Base-by-base conservation (phyloP, 139 green algal species). In the Chlamydomonas sphaeroides region DNA sequence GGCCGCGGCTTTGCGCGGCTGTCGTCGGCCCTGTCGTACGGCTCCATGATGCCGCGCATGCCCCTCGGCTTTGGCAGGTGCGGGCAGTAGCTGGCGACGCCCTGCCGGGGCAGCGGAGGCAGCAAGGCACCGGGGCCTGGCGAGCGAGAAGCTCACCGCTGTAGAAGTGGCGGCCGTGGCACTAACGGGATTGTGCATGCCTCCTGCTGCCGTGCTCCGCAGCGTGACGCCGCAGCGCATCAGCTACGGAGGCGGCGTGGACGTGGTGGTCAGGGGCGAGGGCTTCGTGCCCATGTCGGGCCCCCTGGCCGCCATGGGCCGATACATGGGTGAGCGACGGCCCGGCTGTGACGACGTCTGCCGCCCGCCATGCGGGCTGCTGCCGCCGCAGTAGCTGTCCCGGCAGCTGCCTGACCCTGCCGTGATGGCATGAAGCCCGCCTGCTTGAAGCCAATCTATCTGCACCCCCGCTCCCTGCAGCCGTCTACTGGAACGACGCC, bases 61-160 rank as follows among this genome's bases (percentile, higher is more conserved):
- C 70, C 70, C 1, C 26, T 53, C 1, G 38, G 89, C 11, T 79
- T 87, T 45, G 88, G 68, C 33, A 68, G 6, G 38, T 83, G 93
- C 49, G 61, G 33, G 0, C 32, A 91, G 1, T 65, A 84, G 5
- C 84, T 20, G 5, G 35, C 38, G 17, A 49, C 65, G 25, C 23
- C n/a, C n/a, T n/a, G n/a, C n/a, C n/a, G n/a, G n/a, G n/a, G n/a
- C n/a, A n/a, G n/a, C n/a, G n/a, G n/a, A n/a, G n/a, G n/a, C n/a
- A n/a, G n/a, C n/a, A n/a, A n/a, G n/a, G n/a, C n/a, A n/a, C n/a
- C n/a, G n/a, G n/a, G n/a, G n/a, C n/a, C n/a, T n/a, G n/a, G n/a
- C n/a, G n/a, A n/a, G n/a, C n/a, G n/a, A n/a, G n/a, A n/a, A n/a
- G n/a, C n/a, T n/a, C n/a, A n/a, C n/a, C n/a, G n/a, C n/a, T n/a